phyloP scores from a whole-genome alignment of 768 basidiomycete genomes.

The Coprinopsis marcescibilis region DNA sequence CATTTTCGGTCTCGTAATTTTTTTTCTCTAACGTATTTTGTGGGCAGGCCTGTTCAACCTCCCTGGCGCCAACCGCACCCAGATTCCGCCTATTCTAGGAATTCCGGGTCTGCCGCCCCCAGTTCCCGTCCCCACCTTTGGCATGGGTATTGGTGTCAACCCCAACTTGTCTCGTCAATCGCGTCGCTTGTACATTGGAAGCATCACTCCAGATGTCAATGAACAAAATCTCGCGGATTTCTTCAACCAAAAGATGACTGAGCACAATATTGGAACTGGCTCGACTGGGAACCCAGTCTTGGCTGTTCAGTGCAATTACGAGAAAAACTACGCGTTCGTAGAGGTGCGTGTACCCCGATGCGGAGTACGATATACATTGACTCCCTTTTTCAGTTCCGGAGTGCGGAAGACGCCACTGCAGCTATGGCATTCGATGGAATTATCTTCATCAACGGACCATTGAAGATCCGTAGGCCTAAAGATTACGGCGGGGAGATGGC shows the following conservation, averaged over 20 bases:
- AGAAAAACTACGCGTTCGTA: slow-evolving; percentile 98
- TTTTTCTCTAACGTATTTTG: slow-evolving; percentile 7
- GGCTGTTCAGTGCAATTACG: slow-evolving; percentile 93
- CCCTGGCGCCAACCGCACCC: slow-evolving; percentile 89
- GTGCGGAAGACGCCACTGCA: slow-evolving; percentile 91
- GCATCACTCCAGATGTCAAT: slow-evolving; percentile 91
- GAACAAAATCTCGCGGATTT: slow-evolving; percentile 89
- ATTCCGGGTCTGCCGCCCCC: slow-evolving; percentile 80
- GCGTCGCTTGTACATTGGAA: slow-evolving; percentile 93
- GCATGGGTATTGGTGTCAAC: slow-evolving; percentile 81
- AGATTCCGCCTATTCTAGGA: slow-evolving; percentile 75
- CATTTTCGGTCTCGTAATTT: slow-evolving; percentile 14
- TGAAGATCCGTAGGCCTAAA: slow-evolving; percentile 96
- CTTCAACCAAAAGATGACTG: slow-evolving; percentile 94
- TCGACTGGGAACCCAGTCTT: slow-evolving; percentile 86
- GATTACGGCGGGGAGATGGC: slow-evolving; percentile 86
- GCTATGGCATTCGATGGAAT: slow-evolving; percentile 98
- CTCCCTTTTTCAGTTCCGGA: slow-evolving; percentile 73
- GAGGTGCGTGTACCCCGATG: no score
- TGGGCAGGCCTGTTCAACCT: slow-evolving; percentile 86
- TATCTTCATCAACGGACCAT: slow-evolving; percentile 90
- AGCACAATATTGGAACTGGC: slow-evolving; percentile 83
- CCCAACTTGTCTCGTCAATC: slow-evolving; percentile 91
- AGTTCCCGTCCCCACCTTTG: slow-evolving; percentile 78
- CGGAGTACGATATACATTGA: no score